Evolutionary conservation across 2,329 filamentous ascomycete species (phyloP).

Genomic region (Hortaea werneckii): DNA sequence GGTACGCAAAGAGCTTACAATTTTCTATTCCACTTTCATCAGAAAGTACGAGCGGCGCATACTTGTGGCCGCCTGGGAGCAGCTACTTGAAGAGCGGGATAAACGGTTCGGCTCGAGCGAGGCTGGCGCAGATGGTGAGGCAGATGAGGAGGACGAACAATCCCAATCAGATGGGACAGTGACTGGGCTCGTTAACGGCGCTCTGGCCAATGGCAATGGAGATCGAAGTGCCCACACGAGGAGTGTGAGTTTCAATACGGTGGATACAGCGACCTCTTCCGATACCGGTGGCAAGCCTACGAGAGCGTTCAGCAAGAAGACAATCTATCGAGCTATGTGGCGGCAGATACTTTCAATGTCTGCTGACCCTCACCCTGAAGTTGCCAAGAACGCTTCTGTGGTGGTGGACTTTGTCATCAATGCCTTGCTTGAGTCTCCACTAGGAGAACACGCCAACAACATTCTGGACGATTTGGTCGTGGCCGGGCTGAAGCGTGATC

Average conservation of each 20-base stretch:
- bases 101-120: slow-evolving; percentile 13
- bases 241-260: slow-evolving; percentile 2
- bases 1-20: slow-evolving; percentile 83
- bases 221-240: not conserved
- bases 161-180: not conserved
- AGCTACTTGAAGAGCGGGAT: slow-evolving; percentile 62
- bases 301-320: slow-evolving; percentile 61
- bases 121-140: not conserved
- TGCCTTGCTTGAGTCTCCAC: slow-evolving; percentile 63
- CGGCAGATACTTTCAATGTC: slow-evolving; percentile 84
- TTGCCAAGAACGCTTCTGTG: slow-evolving; percentile 73
- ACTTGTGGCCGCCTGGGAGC: slow-evolving; percentile 81
- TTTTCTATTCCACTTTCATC: slow-evolving; percentile 89
- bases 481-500: slow-evolving; percentile 11
- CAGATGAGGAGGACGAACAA: slow-evolving; percentile 1
- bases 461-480: slow-evolving; percentile 61
- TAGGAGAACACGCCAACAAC: slow-evolving; percentile 59
- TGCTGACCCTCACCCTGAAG: slow-evolving; percentile 88
- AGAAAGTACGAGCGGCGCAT: slow-evolving; percentile 88
- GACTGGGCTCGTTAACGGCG: not conserved
- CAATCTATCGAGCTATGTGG: slow-evolving; percentile 88
- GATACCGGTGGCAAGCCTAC: slow-evolving; percentile 18
- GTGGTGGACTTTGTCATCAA: slow-evolving; percentile 80
- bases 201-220: not conserved
- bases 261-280: not conserved